These are phyloP conservation scores for Thymus quinquecostatus DNA, from an alignment of 257 asterid species.

Conservation along the genomic window DNA sequence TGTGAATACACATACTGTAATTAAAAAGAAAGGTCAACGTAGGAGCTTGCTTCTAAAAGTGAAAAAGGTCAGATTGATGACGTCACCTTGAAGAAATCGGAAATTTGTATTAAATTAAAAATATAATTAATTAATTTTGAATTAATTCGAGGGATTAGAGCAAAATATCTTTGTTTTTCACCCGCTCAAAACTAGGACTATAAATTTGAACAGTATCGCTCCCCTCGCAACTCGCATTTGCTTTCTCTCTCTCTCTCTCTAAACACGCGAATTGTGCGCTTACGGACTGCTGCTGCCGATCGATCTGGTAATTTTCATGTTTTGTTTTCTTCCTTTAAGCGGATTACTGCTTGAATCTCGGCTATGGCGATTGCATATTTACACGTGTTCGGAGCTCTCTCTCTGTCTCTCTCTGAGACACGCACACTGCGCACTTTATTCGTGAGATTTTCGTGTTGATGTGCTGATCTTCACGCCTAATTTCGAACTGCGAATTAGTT, in stretches of 20 bases:
- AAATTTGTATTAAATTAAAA: background rate
- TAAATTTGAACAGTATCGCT: too few species aligned
- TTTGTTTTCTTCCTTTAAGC: background rate
- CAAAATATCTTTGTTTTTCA: too few species aligned
- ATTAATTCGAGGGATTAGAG: background rate
- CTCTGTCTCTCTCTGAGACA: background rate
- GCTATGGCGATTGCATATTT: background rate
- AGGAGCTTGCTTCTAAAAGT: slow-evolving; percentile 40
- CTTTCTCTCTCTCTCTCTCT: background rate
- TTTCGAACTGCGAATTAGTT: background rate
- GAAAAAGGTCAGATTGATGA: slow-evolving; percentile 30
- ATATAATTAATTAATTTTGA: too few species aligned
- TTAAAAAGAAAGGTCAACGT: slow-evolving; percentile 42
- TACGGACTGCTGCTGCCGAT: slow-evolving; percentile 12
- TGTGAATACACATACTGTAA: background rate
- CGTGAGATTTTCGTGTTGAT: background rate
- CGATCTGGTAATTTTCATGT: slow-evolving; percentile 10
- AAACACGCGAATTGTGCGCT: background rate
- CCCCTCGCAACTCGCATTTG: too few species aligned
- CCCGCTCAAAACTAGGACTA: too few species aligned
- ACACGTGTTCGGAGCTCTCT: background rate
- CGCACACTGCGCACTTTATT: background rate
- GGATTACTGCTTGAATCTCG: background rate
- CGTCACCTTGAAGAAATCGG: slow-evolving; percentile 26
- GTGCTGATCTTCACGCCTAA: background rate